phyloP scores from a whole-genome alignment of 805 yeast species.

The Starmerella apicola region DNA sequence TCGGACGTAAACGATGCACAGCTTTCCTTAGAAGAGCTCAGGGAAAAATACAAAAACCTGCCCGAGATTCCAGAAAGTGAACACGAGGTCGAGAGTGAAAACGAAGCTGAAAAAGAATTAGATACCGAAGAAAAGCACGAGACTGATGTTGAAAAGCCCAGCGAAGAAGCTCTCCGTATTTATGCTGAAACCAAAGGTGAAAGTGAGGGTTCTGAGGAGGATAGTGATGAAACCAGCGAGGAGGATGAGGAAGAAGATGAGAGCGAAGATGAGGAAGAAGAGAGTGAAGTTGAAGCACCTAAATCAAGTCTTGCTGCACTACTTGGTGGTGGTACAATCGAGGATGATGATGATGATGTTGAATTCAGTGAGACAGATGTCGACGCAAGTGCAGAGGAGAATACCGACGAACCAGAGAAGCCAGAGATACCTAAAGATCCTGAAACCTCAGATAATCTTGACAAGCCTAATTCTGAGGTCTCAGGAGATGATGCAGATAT shows the following conservation, averaged over 20 bases:
- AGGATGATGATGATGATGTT: constrained; percentile 25
- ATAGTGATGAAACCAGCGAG: constrained; percentile 2
- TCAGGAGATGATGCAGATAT: constrained; percentile 15
- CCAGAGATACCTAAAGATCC: constrained; percentile 21
- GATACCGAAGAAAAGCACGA: constrained; percentile 17
- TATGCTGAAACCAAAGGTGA: constrained; percentile 22
- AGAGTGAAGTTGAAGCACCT: constrained; percentile 2
- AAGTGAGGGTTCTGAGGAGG: constrained; percentile 1
- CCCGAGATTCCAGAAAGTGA: constrained; percentile 17
- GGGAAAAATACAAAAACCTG: constrained; percentile 42
- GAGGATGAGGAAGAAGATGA: constrained; percentile 25
- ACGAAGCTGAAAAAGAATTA: constrained; percentile 27
- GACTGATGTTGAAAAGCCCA: constrained; percentile 7
- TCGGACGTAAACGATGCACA: constrained; percentile 35
- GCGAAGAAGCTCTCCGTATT: constrained; percentile 6
- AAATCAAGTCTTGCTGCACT: constrained; percentile 12
- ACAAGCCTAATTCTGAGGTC: constrained; percentile 15
- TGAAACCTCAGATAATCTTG: too few species aligned
- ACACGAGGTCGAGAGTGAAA: constrained; percentile 18
- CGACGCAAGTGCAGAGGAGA: neutral
- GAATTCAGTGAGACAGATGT: constrained; percentile 23
- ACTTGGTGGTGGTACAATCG: constrained; percentile 6
- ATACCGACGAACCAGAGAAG: constrained; percentile 32
- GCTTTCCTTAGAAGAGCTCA: constrained; percentile 44
- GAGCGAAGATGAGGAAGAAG: constrained; percentile 12